Evolutionary conservation across 331 rosid genomes (phyloP), one percentile per base, ranked within the genome.

Genomic region (Dryas integrifolia): DNA sequence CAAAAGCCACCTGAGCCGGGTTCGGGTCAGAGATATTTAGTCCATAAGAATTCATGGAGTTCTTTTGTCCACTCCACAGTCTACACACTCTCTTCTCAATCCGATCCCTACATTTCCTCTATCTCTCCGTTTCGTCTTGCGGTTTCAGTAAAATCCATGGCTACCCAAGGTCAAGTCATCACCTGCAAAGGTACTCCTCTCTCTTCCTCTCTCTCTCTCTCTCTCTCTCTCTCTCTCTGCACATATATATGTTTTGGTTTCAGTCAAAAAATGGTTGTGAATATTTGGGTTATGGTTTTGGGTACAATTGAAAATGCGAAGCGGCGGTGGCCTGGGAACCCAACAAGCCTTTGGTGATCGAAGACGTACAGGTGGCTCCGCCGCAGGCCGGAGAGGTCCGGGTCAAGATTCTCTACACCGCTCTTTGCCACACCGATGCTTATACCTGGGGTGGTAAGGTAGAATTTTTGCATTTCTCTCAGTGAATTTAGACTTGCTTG

Each of bases 291-390:
- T 9, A n/a, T 59, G 65, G 24, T 59, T 57, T 63, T 26, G 53
- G 12, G 66, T 39, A 47, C 12, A 13, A 58, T 43, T 62, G 55
- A 38, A 74, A 55, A 49, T 74, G 43, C 4, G 79, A 70, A 92
- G 97, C 95, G 35, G 96, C 95, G 88, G 97, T 94, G 97, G 96
- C 96, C 85, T 94, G 92, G 96, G 98, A 91, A 89, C 91, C 98
- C 86, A 89, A 88, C 53, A 94, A 91, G 74, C 92, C 98, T 24
- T 74, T 94, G 86, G 81, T 73, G 46, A 86, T 94, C 53, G 92
- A 91, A 76, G 97, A 94, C 64, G 95, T 94, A 55, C 86, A 94
- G 77, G 98, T 94, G 65, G 97, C 91, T 78, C 98, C 92, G 45
- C 97, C 97, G 43, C 97, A 86, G 62, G 77, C 87, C 44, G 95